These are phyloP conservation scores for Aspergillus aculeatus DNA, from an alignment of 2,329 filamentous ascomycete species.

Conservation along the genomic window DNA sequence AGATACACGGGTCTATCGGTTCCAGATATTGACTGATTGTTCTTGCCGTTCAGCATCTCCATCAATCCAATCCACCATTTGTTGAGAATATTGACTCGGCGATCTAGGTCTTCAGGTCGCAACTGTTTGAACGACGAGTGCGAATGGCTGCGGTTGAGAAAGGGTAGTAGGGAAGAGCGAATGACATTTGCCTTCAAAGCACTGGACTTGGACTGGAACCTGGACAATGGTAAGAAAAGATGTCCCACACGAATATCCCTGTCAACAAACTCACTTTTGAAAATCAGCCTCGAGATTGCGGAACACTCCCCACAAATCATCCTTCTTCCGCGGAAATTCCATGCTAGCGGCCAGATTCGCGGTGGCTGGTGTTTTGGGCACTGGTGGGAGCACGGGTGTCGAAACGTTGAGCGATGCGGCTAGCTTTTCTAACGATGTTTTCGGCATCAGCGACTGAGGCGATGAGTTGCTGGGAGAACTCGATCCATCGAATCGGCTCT, in stretches of 20 bases:
- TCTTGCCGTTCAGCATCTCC: conserved; percentile 74
- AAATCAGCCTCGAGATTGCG: conserved; percentile 67
- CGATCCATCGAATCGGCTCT: conserved; percentile 35
- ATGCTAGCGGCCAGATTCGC: conserved; percentile 32
- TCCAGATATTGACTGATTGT: conserved; percentile 74
- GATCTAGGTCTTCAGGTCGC: conserved; percentile 77
- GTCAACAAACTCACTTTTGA: conserved; percentile 54
- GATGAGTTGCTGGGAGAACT: conserved; percentile 41
- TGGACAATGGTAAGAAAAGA: conserved; percentile 28
- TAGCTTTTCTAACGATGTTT: conserved; percentile 49
- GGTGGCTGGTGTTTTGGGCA: conserved; percentile 46
- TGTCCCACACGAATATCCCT: background rate
- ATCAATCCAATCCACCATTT: conserved; percentile 87
- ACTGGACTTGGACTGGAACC: conserved; percentile 71
- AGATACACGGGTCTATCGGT: conserved; percentile 80
- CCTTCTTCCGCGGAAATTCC: conserved; percentile 57
- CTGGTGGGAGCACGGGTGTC: conserved; percentile 48
- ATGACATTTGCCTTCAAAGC: conserved; percentile 74
- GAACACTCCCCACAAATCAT: conserved; percentile 69
- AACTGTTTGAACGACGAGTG: conserved; percentile 67
- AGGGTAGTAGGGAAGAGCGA: conserved; percentile 70
- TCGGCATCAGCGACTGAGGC: conserved; percentile 40
- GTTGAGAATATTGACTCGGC: conserved; percentile 74
- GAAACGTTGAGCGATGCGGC: conserved; percentile 44
- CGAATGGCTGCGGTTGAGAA: conserved; percentile 67